Evolutionary conservation across 1,284 basidiomycete species (phyloP), one percentile per base, ranked within the genome.

Genomic region (Ustilago curta): DNA sequence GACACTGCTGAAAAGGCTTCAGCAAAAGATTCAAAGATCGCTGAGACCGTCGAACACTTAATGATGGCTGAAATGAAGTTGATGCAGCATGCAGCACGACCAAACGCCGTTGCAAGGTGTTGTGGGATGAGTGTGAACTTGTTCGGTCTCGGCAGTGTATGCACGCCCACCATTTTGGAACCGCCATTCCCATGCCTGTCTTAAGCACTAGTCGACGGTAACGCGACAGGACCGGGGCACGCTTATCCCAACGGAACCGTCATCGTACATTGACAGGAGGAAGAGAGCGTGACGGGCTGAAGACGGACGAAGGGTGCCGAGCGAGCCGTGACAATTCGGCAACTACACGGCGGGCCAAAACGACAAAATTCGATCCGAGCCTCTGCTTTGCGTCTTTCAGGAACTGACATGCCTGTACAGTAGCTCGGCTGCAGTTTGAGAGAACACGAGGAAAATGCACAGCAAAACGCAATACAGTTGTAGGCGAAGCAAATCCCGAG

Each of bases 401-500:
- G 27, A 47, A 47, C 45, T 29, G 45, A 29, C 45, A 47, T 18
- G 45, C 45, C 45, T 47, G 45, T 14, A 12, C 3, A 18, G 18
- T 12, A 5, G 8, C 47, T 29, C 25, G 18, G 29, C 47, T 27
- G 23, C 27, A 48, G 9, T 19, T 42, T 19, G 8, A 9, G 4
- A 19, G 21, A 12, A 27, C 14, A 14, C 11, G 8, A 19, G 21
- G 14, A 45, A 45, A 45, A 27, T 21, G 40, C 32, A 25, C 1
- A 3, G 21, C 55, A 4, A 11, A 44, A 12, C 3, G 21, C 21
- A 44, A 27, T 3, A 37, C 3, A 47, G 11, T 5, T 45, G 6
- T 45, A 53, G 12, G 59, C 59, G 51, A 60, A 25, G 45, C 27
- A 16, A 16, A 39, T 8, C 31, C 51, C 37, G 53, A 54, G 37